Evolutionary conservation across 441 rosid genomes (phyloP), one percentile per base, ranked within the genome.

Genomic region (Biscutella laevigata): DNA sequence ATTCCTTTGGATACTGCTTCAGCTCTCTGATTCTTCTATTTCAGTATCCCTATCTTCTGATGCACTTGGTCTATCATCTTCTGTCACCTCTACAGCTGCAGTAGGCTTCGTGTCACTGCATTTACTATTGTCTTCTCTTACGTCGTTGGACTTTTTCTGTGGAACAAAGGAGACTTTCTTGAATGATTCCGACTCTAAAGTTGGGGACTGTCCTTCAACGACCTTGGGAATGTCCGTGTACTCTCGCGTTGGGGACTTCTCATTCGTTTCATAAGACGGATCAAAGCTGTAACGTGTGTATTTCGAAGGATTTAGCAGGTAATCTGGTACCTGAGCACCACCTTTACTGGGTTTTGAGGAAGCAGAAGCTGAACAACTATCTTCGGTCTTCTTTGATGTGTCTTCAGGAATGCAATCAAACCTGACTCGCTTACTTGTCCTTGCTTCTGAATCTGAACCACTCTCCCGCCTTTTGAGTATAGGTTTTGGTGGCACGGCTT

Each of bases 401-500:
- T 40, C 62, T 53, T 59, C 53, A 51, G 30, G 51, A 14, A 41
- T 52, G 61, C 26, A 40, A 44, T 73, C 76, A 45, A 78, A 78
- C 66, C 72, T 64, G 22, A 75, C 84, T 21, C 77, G 77, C 45
- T 75, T 75, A 52, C 50, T 57, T 2, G 67, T 50, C 64, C 56
- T 78, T 17, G 34, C 60, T 44, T 66, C 66, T 15, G 58, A 44
- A 50, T 53, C 66, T 43, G 65, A 52, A 61, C 58, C 10, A 2
- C 5, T 52, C 30, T 60, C 71, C 54, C 70, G 73, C 68, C 80
- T 75, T 75, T 71, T 78, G 14, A 75, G 59, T 41, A 78, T 73
- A 46, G 77, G 72, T 39, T 56, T 73, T 0, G 57, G 67, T 6
- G 27, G 64, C 54, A 17, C 49, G 41, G 41, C 47, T 61, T 59